Conservation (phyloP, 345 rosid genomes). For the Gossypium ekmanianum region DNA sequence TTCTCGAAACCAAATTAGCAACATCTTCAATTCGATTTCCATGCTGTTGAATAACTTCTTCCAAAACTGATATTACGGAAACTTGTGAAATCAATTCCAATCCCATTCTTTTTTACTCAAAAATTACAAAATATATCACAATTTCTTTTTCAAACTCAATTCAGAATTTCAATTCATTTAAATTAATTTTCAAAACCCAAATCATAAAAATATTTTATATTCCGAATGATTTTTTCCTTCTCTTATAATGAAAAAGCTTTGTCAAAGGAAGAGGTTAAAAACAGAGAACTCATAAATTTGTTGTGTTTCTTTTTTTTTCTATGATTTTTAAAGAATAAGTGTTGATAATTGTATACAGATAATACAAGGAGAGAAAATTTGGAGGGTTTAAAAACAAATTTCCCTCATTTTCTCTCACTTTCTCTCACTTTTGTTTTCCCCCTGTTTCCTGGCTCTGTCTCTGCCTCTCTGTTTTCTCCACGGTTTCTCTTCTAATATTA, state of each 20-base stretch:
- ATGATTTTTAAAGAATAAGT: not conserved
- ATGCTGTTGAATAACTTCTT: conserved; percentile 72
- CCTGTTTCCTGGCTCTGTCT: conserved; percentile 10
- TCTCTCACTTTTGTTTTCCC: conserved; percentile 30
- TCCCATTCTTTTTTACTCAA: conserved; percentile 34
- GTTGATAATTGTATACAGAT: not conserved
- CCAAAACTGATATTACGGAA: conserved; percentile 64
- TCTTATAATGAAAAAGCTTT: not conserved
- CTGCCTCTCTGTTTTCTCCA: conserved; percentile 15
- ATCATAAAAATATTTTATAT: not conserved
- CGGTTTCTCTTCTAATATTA: conserved; percentile 22
- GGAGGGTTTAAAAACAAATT: conserved; percentile 2
- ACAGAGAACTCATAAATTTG: not conserved
- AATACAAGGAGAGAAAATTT: conserved; percentile 19
- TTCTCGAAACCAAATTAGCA: conserved; percentile 39
- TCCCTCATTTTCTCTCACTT: conserved; percentile 35
- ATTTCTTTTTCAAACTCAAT: not conserved
- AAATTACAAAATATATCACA: not conserved
- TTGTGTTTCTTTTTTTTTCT: not conserved
- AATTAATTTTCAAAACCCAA: not conserved
- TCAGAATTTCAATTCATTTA: conserved; percentile 2
- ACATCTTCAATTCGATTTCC: conserved; percentile 36
- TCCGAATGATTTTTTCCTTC: not conserved
- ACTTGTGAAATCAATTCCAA: conserved; percentile 44
- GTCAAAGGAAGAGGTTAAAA: conserved; percentile 9